Evolutionary conservation across 768 basidiomycete species (phyloP).

Genomic region (Tricholoma bakamatsutake): DNA sequence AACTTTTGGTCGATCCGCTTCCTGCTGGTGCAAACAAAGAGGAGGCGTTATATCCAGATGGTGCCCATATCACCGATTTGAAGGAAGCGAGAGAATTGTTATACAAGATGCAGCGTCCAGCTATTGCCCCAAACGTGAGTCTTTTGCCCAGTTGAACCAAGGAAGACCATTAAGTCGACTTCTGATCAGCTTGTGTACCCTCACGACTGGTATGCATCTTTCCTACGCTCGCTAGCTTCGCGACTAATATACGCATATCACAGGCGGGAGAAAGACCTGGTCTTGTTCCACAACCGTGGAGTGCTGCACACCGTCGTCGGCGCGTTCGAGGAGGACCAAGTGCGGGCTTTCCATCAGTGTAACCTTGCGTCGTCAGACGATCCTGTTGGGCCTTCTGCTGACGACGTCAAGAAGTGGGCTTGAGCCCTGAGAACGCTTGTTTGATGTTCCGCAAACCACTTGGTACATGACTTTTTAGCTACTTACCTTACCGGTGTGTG

Average conservation of each 20-base stretch:
- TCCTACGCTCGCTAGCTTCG: not conserved
- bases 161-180: not conserved
- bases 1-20: conserved; percentile 69
- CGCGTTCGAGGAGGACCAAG: conserved; percentile 60
- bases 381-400: conserved; percentile 59
- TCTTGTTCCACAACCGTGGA: conserved; percentile 85
- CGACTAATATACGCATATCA: not conserved
- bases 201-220: conserved; percentile 64
- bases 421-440: conserved; percentile 11
- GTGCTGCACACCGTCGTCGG: conserved; percentile 79
- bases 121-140: conserved; percentile 70
- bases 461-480: too few species aligned
- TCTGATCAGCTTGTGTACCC: conserved; percentile 67
- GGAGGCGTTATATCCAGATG: conserved; percentile 77
- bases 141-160: not conserved
- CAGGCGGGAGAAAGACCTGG: conserved; percentile 57
- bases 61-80: conserved; percentile 69
- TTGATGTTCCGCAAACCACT: not conserved
- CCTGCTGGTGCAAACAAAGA: conserved; percentile 52
- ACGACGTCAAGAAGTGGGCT: conserved; percentile 62
- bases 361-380: conserved; percentile 79
- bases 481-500: too few species aligned
- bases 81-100: conserved; percentile 65
- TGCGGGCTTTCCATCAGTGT: conserved; percentile 80
- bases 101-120: conserved; percentile 86